Evolutionary conservation across 2,329 filamentous ascomycete genomes (phyloP), one percentile per base, ranked within the genome.

Genomic region (Ceratocystis cubensis): DNA sequence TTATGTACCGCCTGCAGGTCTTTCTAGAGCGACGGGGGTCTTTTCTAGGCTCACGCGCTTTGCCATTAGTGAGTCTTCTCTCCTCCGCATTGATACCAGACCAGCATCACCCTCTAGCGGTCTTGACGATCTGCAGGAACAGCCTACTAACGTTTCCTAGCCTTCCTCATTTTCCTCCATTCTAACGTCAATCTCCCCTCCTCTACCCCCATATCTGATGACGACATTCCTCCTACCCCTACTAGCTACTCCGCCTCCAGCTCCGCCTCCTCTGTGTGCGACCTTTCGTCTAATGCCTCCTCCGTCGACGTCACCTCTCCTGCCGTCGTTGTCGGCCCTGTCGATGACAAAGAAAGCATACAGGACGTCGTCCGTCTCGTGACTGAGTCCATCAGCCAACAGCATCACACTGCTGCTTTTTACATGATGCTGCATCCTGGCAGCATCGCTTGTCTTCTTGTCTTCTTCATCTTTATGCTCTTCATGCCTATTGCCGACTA

Each of bases 351-450:
- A 61, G 73, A 77, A 57, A 87, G 91, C 72, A 84, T 86, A 73
- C 77, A 84, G 69, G 81, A 84, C 66, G 87, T 87, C 13, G 79
- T 96, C 65, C 82, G 82, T 69, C 81, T 96, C 20, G 81, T 96
- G 61, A 86, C 89, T 65, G 89, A 94, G 76, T 89, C 86, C 70
- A 84, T 95, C 66, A 88, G 89, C 30, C 88, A 96, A 73, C 90
- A 94, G 76, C 86, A 88, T 65, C 86, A 91, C 74, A 75, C 81
- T 3, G 85, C 88, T 6, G 83, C 85, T 15, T 77, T 78, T 63
- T 77, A 82, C 68, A 76, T 94, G 68, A 80, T 90, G 69, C 83
- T 82, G 72, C 83, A 90, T 75, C 84, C 83, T 0, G 72, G 81
- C 25, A 76, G 78, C 59, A 71, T 85, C 1, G 75, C 79, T 4